Evolutionary conservation across 2,329 filamentous ascomycete genomes (phyloP), one percentile per base, ranked within the genome.

Genomic region (Curvularia lunata): DNA sequence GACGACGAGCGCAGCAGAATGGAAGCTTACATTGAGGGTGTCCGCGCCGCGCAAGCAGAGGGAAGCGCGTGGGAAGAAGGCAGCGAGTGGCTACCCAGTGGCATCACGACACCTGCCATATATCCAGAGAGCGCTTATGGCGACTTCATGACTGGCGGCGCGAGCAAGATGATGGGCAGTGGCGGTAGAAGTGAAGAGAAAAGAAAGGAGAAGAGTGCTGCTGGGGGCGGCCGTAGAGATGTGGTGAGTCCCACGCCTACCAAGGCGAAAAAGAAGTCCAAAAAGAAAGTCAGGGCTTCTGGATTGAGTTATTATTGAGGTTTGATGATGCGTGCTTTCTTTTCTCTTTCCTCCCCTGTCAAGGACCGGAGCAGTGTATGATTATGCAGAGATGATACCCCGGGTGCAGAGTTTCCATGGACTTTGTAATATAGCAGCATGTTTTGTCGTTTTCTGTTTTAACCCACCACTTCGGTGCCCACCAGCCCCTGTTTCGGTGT

Each of bases 291-390:
- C 23, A 65, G 69, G 30, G 63, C 61, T 47, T 68, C 66, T 23
- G 71, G 67, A 2, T 61, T 71, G 61, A 72, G 69, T 47, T 73
- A 73, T 51, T 73, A 71, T 42, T 73, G 38, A 65, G 21, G 21
- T 34, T 34, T n/a, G 34, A 12, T 4, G 27, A 18, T 18, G n/a
- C 3, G 3, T 19, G 30, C n/a, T 46, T 46, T 21, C 9, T 47
- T 30, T 18, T 19, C 16, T 30, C 6, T 21, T 47, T 13, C 30
- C 30, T 47, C 7, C 30, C 30, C 16, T 21, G 18, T 21, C 3
- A 32, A 28, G 18, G 5, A 21, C 5, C 18, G 18, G 8, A 5
- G 43, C 12, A 18, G 18, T 47, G 43, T 47, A 47, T 1, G 18
- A 32, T 47, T 47, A 47, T 27, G 18, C 9, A 30, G 5, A 47